Percentiles rank a stretch among this genome's conserved stretches.
Evolutionary conservation across 331 rosid genomes (phyloP).

Genomic region (Prunus yedoensis): DNA sequence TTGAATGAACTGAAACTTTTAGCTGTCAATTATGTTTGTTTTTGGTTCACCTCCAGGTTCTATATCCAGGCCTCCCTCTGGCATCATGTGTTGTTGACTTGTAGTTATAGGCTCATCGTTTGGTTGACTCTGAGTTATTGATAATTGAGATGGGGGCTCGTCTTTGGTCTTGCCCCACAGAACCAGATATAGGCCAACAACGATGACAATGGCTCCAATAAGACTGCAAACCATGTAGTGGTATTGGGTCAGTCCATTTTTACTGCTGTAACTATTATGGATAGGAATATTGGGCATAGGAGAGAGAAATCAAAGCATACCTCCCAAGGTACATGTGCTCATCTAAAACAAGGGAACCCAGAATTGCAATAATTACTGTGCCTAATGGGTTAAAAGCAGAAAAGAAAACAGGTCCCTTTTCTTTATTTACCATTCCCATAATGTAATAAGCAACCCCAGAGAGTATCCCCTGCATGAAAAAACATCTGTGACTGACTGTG

Average conservation of each 20-base stretch:
- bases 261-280: no score
- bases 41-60: neutral
- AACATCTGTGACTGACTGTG: no score
- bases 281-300: no score
- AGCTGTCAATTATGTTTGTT: neutral
- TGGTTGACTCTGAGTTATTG: neutral
- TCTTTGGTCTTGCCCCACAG: conserved; percentile 41
- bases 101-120: neutral
- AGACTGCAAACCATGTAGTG: conserved; percentile 19
- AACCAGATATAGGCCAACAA: conserved; percentile 29
- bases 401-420: conserved; percentile 32
- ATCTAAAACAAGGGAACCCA: conserved; percentile 25
- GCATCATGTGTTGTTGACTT: neutral
- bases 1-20: no score
- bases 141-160: conserved; percentile 1
- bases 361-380: conserved; percentile 29
- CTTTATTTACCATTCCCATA: conserved; percentile 24
- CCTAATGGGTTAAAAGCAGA: conserved; percentile 33
- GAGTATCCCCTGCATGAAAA: conserved; percentile 12
- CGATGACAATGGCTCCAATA: conserved; percentile 24
- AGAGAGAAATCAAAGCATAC: neutral
- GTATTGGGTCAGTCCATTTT: no score
- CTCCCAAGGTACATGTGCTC: conserved; percentile 34
- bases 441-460: conserved; percentile 20
- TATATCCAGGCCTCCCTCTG: neutral